Evolutionary conservation across 768 basidiomycete genomes (phyloP).

Genomic region (Boletus pseudo-olivaceus): DNA sequence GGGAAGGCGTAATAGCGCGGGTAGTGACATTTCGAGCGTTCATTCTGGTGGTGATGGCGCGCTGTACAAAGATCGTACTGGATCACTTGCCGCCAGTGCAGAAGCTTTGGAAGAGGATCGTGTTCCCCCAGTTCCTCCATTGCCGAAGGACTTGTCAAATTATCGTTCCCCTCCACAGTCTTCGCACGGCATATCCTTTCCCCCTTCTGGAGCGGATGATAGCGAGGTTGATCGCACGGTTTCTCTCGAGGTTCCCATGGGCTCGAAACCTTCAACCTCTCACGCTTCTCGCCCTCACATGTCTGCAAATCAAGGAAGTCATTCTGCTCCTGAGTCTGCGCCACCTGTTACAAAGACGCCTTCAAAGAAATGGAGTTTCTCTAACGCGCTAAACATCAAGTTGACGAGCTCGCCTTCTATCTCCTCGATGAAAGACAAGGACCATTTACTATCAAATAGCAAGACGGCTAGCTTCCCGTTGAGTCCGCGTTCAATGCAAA

Average conservation of each 20-base stretch:
- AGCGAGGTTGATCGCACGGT: slow-evolving; percentile 45
- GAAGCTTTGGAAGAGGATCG: slow-evolving; percentile 57
- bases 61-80: slow-evolving; percentile 64
- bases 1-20: slow-evolving; percentile 73
- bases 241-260: slow-evolving; percentile 49
- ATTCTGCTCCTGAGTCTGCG: slow-evolving; percentile 39
- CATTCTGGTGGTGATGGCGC: slow-evolving; percentile 62
- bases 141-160: slow-evolving; percentile 84
- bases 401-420: slow-evolving; percentile 63
- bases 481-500: slow-evolving; percentile 63
- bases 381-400: slow-evolving; percentile 77
- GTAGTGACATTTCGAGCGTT: slow-evolving; percentile 79
- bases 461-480: slow-evolving; percentile 56
- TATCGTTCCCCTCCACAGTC: slow-evolving; percentile 69
- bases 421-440: slow-evolving; percentile 48
- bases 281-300: slow-evolving; percentile 38
- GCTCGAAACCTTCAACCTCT: slow-evolving; percentile 23
- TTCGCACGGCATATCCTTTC: slow-evolving; percentile 52
- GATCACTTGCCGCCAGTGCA: slow-evolving; percentile 53
- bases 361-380: slow-evolving; percentile 96
- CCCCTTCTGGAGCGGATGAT: slow-evolving; percentile 44
- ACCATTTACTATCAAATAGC: slow-evolving; percentile 30
- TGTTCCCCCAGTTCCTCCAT: slow-evolving; percentile 92
- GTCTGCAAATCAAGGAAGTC: slow-evolving; percentile 36
- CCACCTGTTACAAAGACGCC: slow-evolving; percentile 66